These are phyloP conservation scores for Syncephalastrum contaminatum DNA, from an alignment of 371 early-diverging fungal genomes.

Conservation along the genomic window DNA sequence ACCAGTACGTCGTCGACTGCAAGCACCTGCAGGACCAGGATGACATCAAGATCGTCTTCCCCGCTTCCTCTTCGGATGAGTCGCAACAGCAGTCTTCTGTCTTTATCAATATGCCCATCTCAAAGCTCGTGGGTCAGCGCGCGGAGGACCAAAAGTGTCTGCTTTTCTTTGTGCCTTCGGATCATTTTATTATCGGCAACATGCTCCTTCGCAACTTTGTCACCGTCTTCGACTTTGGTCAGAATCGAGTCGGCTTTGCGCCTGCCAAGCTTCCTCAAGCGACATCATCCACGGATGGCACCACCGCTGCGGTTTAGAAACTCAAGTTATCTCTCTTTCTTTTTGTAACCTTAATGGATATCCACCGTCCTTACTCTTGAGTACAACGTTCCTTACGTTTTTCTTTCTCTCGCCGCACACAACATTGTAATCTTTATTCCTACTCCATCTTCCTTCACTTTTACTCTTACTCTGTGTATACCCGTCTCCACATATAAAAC, in stretches of 20 bases:
- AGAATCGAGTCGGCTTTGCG: constrained; percentile 42
- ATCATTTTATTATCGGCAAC: constrained; percentile 37
- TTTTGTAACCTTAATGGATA: no score
- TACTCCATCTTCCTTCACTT: no score
- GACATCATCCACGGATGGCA: no score
- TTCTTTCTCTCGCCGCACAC: no score
- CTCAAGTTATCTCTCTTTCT: no score
- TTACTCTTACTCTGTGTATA: no score
- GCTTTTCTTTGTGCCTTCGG: constrained; percentile 27
- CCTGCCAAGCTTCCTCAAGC: constrained; percentile 11
- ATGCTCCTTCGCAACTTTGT: constrained; percentile 38
- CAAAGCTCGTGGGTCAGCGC: constrained; percentile 11
- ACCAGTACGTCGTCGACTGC: constrained; percentile 28
- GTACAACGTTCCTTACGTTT: no score
- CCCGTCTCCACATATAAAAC: no score
- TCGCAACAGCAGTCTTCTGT: constrained; percentile 5
- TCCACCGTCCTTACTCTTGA: no score
- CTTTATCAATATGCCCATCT: constrained; percentile 17
- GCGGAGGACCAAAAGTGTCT: constrained; percentile 20
- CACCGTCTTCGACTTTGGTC: constrained; percentile 44
- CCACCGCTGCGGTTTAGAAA: no score
- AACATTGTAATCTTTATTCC: no score
- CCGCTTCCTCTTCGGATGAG: not conserved
- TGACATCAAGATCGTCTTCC: constrained; percentile 25
- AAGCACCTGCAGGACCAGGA: constrained; percentile 7